Conservation (phyloP, 257 asterid species). For the Datura wrightii region DNA sequence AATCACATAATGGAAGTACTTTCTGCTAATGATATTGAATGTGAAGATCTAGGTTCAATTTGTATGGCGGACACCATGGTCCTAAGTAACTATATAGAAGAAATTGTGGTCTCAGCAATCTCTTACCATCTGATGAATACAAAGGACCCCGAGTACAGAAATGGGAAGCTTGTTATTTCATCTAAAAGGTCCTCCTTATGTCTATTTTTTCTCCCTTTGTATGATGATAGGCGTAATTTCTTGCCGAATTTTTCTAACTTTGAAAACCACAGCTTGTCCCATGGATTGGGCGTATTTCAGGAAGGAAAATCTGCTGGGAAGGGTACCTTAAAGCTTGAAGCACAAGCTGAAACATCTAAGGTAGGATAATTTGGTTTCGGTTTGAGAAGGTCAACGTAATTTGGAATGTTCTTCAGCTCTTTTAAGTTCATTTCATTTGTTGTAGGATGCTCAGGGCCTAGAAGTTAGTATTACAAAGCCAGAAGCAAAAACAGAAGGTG, state of each 20-base stretch:
- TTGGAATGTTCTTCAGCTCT: neutral
- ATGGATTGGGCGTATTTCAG: conserved; percentile 71
- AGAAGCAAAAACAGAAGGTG: conserved; percentile 49
- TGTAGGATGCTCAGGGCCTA: conserved; percentile 45
- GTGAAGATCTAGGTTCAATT: conserved; percentile 79
- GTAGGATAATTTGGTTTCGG: conserved; percentile 41
- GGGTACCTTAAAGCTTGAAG: conserved; percentile 63
- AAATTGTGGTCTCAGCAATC: conserved; percentile 85
- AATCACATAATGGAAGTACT: conserved; percentile 87
- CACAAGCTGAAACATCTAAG: conserved; percentile 57
- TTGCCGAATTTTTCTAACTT: conserved; percentile 42
- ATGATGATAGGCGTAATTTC: neutral
- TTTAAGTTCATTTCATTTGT: conserved; percentile 28
- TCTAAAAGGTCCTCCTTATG: conserved; percentile 57
- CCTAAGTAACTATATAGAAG: conserved; percentile 83
- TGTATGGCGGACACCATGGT: conserved; percentile 70
- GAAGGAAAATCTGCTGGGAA: conserved; percentile 60
- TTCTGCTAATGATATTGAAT: conserved; percentile 81
- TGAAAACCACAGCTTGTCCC: conserved; percentile 63
- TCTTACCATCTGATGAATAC: conserved; percentile 80
- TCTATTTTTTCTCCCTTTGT: neutral
- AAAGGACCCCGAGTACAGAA: conserved; percentile 72
- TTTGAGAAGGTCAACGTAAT: neutral
- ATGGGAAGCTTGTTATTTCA: conserved; percentile 86
- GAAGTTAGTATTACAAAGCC: conserved; percentile 45